Base-by-base conservation (phyloP, 208 protist genomes). In the Crithidia acanthocephali region DNA sequence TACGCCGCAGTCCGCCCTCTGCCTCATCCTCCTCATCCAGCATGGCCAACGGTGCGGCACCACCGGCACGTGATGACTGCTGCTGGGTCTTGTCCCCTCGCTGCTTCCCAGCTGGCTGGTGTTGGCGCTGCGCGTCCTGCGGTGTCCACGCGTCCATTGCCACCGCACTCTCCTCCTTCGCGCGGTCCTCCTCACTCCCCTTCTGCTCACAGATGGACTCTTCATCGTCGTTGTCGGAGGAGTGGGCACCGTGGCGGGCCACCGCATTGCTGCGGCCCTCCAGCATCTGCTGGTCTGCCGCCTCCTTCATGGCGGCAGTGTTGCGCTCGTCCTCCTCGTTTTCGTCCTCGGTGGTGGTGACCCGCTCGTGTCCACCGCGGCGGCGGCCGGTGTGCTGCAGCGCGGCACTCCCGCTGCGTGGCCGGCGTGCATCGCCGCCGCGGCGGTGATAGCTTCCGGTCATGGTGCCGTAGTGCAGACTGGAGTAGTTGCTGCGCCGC, bases 401-500 rank as follows among this genome's bases (percentile, higher is more conserved):
- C 4, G 51, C 40, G 47, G 9, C 25, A 9, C 30, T 53, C 51
- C 22, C 22, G 42, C 53, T 67, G 69, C 35, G 59, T 13, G 50
- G 42, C 30, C 57, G 57, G 33, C 37, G 57, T 3, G 57, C 47
- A 51, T 52, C n/a, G n/a, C n/a, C 55, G 20, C 69, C 50, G 45
- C 40, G 60, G 51, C 37, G 59, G 42, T 53, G 53, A n/a, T 63
- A 75, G 30, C 69, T 33, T 10, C n/a, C n/a, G n/a, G 69, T 75
- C 69, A 75, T 75, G 52, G 69, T 68, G 32, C 69, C 69, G 50
- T 75, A 75, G 42, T 75, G 69, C 20, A 75, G 69, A 47, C 69
- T 75, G 8, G 69, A 75, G 69, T 75, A 75, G 45, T 30, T 75
- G 53, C 69, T 75, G 15, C 69, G 59, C 0, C 69, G 69, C 9